These are phyloP conservation scores for Solanum aculeatissimum DNA, from an alignment of 305 asterid genomes.

Conservation along the genomic window DNA sequence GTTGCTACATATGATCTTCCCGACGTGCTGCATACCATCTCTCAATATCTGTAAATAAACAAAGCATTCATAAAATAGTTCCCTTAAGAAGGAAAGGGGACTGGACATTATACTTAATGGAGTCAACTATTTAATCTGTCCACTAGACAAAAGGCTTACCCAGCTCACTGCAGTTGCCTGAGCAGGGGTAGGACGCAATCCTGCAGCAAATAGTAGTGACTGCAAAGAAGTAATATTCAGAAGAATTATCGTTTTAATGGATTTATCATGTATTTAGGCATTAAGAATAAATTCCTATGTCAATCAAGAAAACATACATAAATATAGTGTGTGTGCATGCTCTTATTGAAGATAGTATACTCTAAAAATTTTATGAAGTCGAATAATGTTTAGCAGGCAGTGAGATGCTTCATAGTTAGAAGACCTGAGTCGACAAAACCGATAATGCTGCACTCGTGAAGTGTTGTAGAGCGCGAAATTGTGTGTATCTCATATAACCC, in stretches of 20 bases:
- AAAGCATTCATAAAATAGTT: slow-evolving; percentile 6
- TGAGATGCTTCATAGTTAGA: slow-evolving; percentile 8
- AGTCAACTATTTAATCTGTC: background rate
- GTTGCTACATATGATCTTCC: slow-evolving; percentile 90
- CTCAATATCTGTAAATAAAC: slow-evolving; percentile 54
- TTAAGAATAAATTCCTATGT: background rate
- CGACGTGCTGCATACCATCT: slow-evolving; percentile 97
- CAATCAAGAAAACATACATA: background rate
- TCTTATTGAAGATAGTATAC: background rate
- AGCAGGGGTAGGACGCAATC: slow-evolving; percentile 95
- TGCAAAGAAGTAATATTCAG: slow-evolving; percentile 48
- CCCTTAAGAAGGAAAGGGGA: background rate
- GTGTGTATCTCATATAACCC: slow-evolving; percentile 93
- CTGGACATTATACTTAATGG: background rate
- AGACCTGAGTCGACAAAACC: slow-evolving; percentile 94
- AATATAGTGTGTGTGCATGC: background rate
- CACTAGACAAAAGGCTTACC: slow-evolving; percentile 33
- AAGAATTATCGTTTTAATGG: slow-evolving; percentile 9
- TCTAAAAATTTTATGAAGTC: background rate
- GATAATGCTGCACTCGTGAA: slow-evolving; percentile 86
- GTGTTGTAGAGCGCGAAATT: slow-evolving; percentile 92
- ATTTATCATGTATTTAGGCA: slow-evolving; percentile 4
- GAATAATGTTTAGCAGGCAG: background rate
- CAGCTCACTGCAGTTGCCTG: slow-evolving; percentile 99
- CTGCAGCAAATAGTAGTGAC: slow-evolving; percentile 98